phyloP scores from a whole-genome alignment of 768 basidiomycete genomes.

The Rhizopogon sp. region DNA sequence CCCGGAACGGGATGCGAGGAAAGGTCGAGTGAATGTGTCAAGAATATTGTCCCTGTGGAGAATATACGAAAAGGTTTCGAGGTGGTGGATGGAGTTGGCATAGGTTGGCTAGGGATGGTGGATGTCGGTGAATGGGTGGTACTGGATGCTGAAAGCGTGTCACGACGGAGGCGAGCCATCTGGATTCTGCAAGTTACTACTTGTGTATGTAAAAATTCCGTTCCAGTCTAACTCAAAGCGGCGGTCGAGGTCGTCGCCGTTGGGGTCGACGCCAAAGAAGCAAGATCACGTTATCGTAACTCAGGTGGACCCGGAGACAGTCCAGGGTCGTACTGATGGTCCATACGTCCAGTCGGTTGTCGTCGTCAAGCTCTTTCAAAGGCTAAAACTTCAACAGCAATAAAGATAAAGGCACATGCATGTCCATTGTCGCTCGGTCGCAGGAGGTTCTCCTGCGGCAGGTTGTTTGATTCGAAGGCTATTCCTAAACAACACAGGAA shows the following conservation, averaged over 20 bases:
- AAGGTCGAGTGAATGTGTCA: constrained; percentile 66
- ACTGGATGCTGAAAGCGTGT: constrained; percentile 7
- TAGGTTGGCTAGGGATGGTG: constrained; percentile 3
- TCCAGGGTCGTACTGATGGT: neutral
- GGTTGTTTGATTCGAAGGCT: too few relatives aligned
- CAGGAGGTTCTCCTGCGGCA: too few relatives aligned
- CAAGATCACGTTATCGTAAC: neutral
- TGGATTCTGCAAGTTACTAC: neutral
- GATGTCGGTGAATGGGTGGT: neutral
- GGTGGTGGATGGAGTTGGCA: constrained; percentile 3
- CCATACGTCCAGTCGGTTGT: too few relatives aligned
- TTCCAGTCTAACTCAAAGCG: neutral
- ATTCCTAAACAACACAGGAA: too few relatives aligned
- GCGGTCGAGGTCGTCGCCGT: neutral
- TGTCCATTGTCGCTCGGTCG: too few relatives aligned
- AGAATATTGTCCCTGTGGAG: constrained; percentile 75
- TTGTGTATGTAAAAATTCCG: neutral
- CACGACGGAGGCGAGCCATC: constrained; percentile 26
- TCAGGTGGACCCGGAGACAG: neutral
- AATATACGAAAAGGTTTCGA: constrained; percentile 61
- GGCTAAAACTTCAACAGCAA: too few relatives aligned
- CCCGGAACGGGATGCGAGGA: constrained; percentile 54
- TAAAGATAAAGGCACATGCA: too few relatives aligned
- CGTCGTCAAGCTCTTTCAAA: too few relatives aligned
- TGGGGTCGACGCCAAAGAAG: neutral